Conservation (phyloP, 257 asterid species). For the Osmanthus fragrans region DNA sequence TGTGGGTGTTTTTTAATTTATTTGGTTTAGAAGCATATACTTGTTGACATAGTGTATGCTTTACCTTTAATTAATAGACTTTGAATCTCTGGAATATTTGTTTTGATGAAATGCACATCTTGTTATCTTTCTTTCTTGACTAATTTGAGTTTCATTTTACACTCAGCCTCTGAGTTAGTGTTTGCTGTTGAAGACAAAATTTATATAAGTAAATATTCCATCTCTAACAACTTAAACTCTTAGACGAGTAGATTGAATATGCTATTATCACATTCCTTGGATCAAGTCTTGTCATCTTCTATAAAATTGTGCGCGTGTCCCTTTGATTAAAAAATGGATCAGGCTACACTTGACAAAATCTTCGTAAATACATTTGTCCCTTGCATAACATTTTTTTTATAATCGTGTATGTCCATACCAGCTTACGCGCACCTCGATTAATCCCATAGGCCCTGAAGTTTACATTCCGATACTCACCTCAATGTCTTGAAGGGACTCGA, state of each 20-base stretch:
- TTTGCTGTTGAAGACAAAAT: background rate
- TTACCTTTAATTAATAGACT: background rate
- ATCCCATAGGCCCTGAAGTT: no score
- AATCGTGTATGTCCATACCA: no score
- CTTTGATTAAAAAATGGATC: background rate
- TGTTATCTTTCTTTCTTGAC: background rate
- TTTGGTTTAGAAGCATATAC: constrained; percentile 4
- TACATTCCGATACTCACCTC: no score
- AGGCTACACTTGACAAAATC: background rate
- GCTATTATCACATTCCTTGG: background rate
- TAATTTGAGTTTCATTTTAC: background rate
- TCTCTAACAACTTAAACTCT: no score
- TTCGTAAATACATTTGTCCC: background rate
- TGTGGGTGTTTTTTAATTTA: background rate
- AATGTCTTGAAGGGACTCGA: no score
- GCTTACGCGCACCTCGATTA: no score
- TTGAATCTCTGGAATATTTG: background rate
- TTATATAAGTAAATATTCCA: background rate
- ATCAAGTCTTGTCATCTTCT: background rate
- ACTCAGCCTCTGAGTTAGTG: background rate
- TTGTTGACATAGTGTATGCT: constrained; percentile 9
- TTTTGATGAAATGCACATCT: background rate
- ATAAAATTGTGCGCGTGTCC: background rate
- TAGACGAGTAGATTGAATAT: background rate
- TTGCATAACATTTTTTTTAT: background rate